Percentiles rank a stretch among this genome's conserved stretches.
Conservation (phyloP, 116 monocot genomes). For the Papilionanthe hybrid region DNA sequence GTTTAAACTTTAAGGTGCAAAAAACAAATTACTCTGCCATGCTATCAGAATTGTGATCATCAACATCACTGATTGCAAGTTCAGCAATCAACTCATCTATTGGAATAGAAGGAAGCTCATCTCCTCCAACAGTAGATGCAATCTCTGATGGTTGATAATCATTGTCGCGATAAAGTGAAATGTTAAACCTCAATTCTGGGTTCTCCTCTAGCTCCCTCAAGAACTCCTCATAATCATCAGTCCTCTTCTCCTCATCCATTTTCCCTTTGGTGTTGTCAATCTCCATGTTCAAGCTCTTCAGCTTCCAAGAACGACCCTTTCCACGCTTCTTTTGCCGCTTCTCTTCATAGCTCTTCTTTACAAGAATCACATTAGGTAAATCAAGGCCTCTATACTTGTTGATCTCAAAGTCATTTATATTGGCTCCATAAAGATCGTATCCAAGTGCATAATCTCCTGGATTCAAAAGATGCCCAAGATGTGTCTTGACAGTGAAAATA, state of each 20-base stretch:
- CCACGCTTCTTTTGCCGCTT: slow-evolving; percentile 34
- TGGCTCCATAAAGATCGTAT: slow-evolving; percentile 69
- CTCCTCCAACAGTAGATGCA: slow-evolving; percentile 54
- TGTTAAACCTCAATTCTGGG: slow-evolving; percentile 51
- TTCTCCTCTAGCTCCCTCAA: slow-evolving; percentile 66
- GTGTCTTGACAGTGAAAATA: slow-evolving; percentile 53
- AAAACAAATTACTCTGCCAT: slow-evolving; percentile 21
- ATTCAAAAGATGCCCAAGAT: slow-evolving; percentile 70
- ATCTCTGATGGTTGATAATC: slow-evolving; percentile 62
- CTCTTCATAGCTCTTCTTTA: slow-evolving; percentile 85
- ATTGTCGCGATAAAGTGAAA: slow-evolving; percentile 63
- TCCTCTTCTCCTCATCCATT: slow-evolving; percentile 56
- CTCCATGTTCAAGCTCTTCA: slow-evolving; percentile 74
- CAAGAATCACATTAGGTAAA: slow-evolving; percentile 62
- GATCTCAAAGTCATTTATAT: slow-evolving; percentile 61
- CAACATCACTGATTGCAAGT: slow-evolving; percentile 47
- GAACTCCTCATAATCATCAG: slow-evolving; percentile 64
- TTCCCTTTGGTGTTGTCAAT: slow-evolving; percentile 31
- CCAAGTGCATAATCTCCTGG: slow-evolving; percentile 78
- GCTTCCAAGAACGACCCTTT: slow-evolving; percentile 66
- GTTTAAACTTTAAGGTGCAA: not conserved
- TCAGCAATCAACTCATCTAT: slow-evolving; percentile 69
- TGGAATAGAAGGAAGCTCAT: slow-evolving; percentile 49
- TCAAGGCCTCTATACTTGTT: slow-evolving; percentile 56
- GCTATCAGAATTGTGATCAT: slow-evolving; percentile 18